Conservation (phyloP, 106 monocot species). For the Xerophyta viscosa region DNA sequence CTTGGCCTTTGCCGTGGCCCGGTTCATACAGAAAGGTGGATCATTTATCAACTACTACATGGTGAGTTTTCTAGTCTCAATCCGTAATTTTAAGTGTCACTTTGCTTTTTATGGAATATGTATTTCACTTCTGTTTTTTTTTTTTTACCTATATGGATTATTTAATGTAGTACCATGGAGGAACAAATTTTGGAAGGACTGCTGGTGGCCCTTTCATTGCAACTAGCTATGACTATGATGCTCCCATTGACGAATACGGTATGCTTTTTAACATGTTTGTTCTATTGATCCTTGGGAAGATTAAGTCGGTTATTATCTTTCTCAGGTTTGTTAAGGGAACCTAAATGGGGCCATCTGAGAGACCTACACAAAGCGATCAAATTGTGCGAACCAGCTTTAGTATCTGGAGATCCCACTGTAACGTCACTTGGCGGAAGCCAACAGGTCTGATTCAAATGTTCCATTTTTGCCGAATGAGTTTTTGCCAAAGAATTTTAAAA, state of each 20-base stretch:
- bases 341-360: slow-evolving; percentile 43
- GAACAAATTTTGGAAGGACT: slow-evolving; percentile 1
- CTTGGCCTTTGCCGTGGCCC: slow-evolving; percentile 34
- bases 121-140: too few species aligned
- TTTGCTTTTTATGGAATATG: too few species aligned
- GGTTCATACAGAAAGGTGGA: slow-evolving; percentile 43
- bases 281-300: too few species aligned
- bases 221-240: slow-evolving; percentile 61
- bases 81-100: too few species aligned
- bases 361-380: slow-evolving; percentile 38
- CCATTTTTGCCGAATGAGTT: too few species aligned
- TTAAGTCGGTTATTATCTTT: too few species aligned
- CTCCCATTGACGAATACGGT: slow-evolving; percentile 66
- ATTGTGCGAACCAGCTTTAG: slow-evolving; percentile 28
- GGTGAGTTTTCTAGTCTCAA: slow-evolving; percentile 17
- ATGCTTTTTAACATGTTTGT: too few species aligned
- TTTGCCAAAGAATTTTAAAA: too few species aligned
- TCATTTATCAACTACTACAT: slow-evolving; percentile 46
- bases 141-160: background rate
- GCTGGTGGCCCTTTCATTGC: slow-evolving; percentile 44
- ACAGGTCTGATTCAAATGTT: slow-evolving; percentile 14
- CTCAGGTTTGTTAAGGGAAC: slow-evolving; percentile 30
- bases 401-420: slow-evolving; percentile 22
- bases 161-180: slow-evolving; percentile 27
- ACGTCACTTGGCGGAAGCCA: slow-evolving; percentile 17